Conservation (phyloP, 179 eudicot species). For the Drosera spatulata region DNA sequence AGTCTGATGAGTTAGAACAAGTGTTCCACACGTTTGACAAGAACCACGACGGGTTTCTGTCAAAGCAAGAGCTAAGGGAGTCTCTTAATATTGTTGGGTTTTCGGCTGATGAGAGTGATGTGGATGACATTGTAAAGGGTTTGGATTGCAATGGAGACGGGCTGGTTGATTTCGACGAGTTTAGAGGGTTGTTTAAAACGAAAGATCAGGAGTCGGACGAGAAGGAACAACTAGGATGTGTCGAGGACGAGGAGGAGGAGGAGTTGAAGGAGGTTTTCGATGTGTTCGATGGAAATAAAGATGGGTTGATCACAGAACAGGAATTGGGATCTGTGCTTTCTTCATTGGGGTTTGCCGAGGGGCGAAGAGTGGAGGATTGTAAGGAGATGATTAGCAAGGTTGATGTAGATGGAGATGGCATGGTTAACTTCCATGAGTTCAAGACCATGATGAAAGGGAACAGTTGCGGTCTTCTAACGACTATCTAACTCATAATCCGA, state of each 20-base stretch:
- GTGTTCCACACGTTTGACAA: conserved; percentile 62
- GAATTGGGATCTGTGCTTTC: conserved; percentile 44
- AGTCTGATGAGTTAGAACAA: conserved; percentile 20
- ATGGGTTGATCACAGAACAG: conserved; percentile 56
- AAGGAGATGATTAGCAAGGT: conserved; percentile 53
- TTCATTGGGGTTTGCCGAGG: conserved; percentile 44
- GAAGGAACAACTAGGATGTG: neutral
- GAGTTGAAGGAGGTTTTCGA: conserved; percentile 60
- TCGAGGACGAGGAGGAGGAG: conserved; percentile 7
- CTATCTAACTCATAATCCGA: no score
- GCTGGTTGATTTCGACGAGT: conserved; percentile 56
- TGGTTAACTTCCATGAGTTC: conserved; percentile 51
- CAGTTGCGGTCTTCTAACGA: neutral
- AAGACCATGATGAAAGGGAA: conserved; percentile 28
- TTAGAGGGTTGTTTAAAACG: conserved; percentile 27
- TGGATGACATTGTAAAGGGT: conserved; percentile 31
- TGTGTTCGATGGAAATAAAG: conserved; percentile 65
- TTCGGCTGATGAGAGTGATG: conserved; percentile 23
- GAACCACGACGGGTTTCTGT: conserved; percentile 61
- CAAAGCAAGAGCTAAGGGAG: conserved; percentile 43
- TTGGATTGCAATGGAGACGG: conserved; percentile 64
- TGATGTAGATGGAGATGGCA: conserved; percentile 71
- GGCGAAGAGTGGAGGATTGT: conserved; percentile 31
- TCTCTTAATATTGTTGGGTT: conserved; percentile 57
- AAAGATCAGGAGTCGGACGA: neutral